Evolutionary conservation across 352 stramenopile species (phyloP).

Genomic region (Globisporangium irregulare): DNA sequence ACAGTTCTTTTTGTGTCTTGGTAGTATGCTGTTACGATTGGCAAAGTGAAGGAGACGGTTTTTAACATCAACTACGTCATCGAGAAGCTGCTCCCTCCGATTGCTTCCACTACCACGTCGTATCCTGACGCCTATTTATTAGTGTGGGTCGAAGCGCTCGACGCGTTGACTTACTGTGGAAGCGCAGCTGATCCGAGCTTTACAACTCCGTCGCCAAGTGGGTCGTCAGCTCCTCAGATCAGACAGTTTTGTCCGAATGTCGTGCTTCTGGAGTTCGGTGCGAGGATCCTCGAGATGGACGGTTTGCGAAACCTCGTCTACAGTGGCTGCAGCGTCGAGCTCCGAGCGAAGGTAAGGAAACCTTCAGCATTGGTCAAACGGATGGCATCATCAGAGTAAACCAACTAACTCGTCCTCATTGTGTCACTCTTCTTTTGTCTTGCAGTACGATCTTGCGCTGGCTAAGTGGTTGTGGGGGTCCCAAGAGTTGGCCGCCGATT

Average conservation of each 20-base stretch:
- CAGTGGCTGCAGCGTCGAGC: constrained; percentile 43
- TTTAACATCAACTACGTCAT: constrained; percentile 55
- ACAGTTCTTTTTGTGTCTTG: neutral
- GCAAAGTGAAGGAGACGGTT: constrained; percentile 44
- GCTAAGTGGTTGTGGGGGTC: constrained; percentile 80
- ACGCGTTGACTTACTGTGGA: constrained; percentile 51
- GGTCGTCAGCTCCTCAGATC: constrained; percentile 17
- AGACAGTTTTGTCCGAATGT: constrained; percentile 49
- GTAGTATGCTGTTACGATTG: constrained; percentile 61
- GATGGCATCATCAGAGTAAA: neutral
- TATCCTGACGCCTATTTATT: constrained; percentile 54
- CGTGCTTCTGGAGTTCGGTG: constrained; percentile 48
- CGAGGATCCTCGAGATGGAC: constrained; percentile 39
- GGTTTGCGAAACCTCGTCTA: constrained; percentile 45
- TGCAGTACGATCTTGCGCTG: constrained; percentile 63
- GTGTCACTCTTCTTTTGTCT: neutral
- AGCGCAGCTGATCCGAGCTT: constrained; percentile 23
- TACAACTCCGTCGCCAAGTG: constrained; percentile 3
- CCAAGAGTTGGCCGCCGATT: constrained; percentile 22
- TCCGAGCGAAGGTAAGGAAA: constrained; percentile 47
- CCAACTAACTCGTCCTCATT: neutral
- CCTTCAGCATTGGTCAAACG: neutral
- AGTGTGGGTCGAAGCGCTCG: constrained; percentile 57
- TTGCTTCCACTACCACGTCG: constrained; percentile 18
- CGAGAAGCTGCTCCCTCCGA: constrained; percentile 41